Evolutionary conservation across 768 basidiomycete species (phyloP), one percentile per base, ranked within the genome.

Genomic region (Exidia glandulosa): DNA sequence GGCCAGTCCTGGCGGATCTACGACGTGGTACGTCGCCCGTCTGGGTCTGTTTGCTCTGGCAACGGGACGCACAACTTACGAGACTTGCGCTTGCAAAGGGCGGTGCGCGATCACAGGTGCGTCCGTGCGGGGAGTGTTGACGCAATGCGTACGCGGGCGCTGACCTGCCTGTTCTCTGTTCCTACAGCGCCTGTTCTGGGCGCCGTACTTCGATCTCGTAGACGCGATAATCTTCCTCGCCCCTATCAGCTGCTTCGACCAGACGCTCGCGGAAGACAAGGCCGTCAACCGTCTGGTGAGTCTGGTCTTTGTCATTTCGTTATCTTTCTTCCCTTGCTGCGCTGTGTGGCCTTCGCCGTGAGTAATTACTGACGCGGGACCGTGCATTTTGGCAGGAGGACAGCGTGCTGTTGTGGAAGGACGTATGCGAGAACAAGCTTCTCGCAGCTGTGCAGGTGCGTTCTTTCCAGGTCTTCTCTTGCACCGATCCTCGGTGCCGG

Each of bases 151-250:
- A n/a, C n/a, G n/a, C n/a, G n/a, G n/a, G n/a, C n/a, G n/a, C n/a
- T n/a, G n/a, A n/a, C n/a, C n/a, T n/a, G n/a, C n/a, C n/a, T n/a
- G n/a, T n/a, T n/a, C n/a, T n/a, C n/a, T n/a, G n/a, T n/a, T n/a
- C n/a, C n/a, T n/a, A 1, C 66, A 89, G 85, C 87, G 89, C 37
- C 74, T 81, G 25, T 85, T 85, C 0, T 91, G 89, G 89, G 73
- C 88, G 23, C 86, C 88, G 0, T 91, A 83, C 71, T 90, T 91
- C 66, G 85, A 90, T 57, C 81, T 85, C 65, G 85, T 85, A 48
- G 81, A 88, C 63, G 86, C 85, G 2, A 83, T 91, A 67, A 88
- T 91, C 59, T 90, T 91, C 72, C 76, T 91, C 25, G 85, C 87
- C 1, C 89, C 89, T 7, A 79, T 91, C 47, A 88, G 86, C 19